Evolutionary conservation across 305 asterid species (phyloP).

Genomic region (Lippia alba): DNA sequence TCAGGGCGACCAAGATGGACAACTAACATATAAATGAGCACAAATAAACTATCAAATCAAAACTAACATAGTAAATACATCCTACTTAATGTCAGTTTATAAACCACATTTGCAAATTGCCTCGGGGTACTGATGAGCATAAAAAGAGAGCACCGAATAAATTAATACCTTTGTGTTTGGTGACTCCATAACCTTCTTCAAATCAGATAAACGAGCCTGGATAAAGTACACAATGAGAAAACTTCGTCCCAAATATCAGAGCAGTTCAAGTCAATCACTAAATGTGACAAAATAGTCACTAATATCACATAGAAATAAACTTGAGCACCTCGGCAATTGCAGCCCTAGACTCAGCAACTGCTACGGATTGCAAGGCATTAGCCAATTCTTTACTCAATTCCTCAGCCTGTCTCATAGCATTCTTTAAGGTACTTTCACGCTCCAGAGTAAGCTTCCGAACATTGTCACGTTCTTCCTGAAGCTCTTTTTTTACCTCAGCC

Average conservation of each 20-base stretch:
- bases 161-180: conserved; percentile 59
- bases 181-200: conserved; percentile 66
- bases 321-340: conserved; percentile 76
- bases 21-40: conserved; percentile 14
- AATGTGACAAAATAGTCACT: conserved; percentile 1
- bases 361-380: conserved; percentile 63
- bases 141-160: neutral
- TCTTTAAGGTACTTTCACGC: conserved; percentile 63
- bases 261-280: conserved; percentile 3
- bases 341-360: conserved; percentile 89
- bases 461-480: conserved; percentile 80
- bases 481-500: conserved; percentile 93
- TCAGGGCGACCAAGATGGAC: neutral
- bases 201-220: conserved; percentile 76
- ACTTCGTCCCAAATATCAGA: conserved; percentile 9
- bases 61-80: conserved; percentile 12
- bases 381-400: conserved; percentile 68
- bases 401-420: conserved; percentile 71
- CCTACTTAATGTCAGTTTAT: conserved; percentile 1
- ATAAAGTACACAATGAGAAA: conserved; percentile 37
- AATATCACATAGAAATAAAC: conserved; percentile 12
- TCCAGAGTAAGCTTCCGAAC: conserved; percentile 69
- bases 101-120: neutral
- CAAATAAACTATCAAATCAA: conserved; percentile 2
- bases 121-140: neutral